Conservation (phyloP, 495 filamentous ascomycete species). For the Glutinoglossum americanum region DNA sequence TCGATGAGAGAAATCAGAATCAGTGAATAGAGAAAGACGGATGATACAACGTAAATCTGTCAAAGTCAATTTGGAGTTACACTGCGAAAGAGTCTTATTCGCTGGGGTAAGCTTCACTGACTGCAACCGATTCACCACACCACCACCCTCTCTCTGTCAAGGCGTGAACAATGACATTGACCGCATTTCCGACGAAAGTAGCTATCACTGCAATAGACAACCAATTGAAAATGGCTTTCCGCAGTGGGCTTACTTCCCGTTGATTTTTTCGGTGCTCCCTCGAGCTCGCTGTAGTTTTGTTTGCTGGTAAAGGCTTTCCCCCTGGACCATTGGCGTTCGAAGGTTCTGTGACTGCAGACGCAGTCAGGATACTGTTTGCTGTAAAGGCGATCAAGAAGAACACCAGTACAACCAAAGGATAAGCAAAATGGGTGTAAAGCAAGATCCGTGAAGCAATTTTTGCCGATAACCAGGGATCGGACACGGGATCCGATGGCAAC, state of each 20-base stretch:
- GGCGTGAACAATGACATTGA: constrained; percentile 56
- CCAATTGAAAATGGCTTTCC: constrained; percentile 52
- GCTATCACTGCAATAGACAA: constrained; percentile 41
- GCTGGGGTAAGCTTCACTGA: constrained; percentile 27
- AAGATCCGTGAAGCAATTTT: constrained; percentile 20
- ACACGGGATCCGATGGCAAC: neutral
- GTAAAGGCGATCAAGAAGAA: constrained; percentile 47
- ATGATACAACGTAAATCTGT: constrained; percentile 63
- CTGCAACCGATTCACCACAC: constrained; percentile 68
- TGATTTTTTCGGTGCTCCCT: constrained; percentile 10
- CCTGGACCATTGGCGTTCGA: constrained; percentile 40
- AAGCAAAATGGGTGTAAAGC: constrained; percentile 33
- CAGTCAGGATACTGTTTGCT: constrained; percentile 33
- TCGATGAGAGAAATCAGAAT: constrained; percentile 65
- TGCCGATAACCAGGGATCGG: constrained; percentile 7
- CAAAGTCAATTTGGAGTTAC: constrained; percentile 7
- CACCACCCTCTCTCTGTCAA: constrained; percentile 56
- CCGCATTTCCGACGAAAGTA: constrained; percentile 54
- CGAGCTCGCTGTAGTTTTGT: constrained; percentile 7
- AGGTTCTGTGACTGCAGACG: constrained; percentile 16
- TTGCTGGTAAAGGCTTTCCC: constrained; percentile 52
- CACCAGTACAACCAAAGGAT: constrained; percentile 42
- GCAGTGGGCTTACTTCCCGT: constrained; percentile 31
- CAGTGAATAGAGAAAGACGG: constrained; percentile 51
- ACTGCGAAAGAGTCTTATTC: neutral